Evolutionary conservation across 768 basidiomycete species (phyloP).

Genomic region (Psilocybe subaeruginosa): DNA sequence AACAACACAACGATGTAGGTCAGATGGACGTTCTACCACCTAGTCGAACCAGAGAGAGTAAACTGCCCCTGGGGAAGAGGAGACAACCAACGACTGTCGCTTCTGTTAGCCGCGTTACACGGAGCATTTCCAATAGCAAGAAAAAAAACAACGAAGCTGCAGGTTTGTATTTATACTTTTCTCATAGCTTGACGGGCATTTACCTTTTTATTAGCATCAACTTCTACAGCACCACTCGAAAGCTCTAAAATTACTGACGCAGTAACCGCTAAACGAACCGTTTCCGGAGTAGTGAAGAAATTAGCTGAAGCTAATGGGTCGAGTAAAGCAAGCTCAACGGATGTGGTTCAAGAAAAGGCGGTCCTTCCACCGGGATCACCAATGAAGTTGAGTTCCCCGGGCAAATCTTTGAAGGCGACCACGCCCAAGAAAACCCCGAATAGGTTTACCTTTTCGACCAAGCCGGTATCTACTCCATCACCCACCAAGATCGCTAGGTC

Average conservation of each 20-base stretch:
- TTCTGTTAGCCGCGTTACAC: slow-evolving; percentile 33
- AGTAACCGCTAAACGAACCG: slow-evolving; percentile 19
- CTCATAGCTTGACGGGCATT: neutral
- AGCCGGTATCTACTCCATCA: slow-evolving; percentile 29
- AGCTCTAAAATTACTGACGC: slow-evolving; percentile 10
- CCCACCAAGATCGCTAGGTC: slow-evolving; percentile 36
- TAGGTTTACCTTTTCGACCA: slow-evolving; percentile 13
- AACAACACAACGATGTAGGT: neutral
- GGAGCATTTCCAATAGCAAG: slow-evolving; percentile 35
- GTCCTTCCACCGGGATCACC: slow-evolving; percentile 32
- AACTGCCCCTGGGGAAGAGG: slow-evolving; percentile 28
- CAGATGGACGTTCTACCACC: neutral
- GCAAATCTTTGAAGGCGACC: slow-evolving; percentile 1
- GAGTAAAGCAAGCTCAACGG: slow-evolving; percentile 1
- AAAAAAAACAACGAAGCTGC: slow-evolving; percentile 18
- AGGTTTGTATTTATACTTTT: neutral
- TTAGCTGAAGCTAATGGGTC: neutral
- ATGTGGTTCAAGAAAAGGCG: slow-evolving; percentile 2
- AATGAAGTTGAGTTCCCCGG: slow-evolving; percentile 34
- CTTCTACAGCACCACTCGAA: neutral
- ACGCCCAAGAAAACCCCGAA: slow-evolving; percentile 6
- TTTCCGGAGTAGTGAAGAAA: slow-evolving; percentile 16
- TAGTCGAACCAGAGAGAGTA: neutral
- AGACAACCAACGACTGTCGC: slow-evolving; percentile 25
- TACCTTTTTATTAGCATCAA: neutral